Base-by-base conservation (phyloP, 1,284 basidiomycete species). In the Ceratobasidium sp. region DNA sequence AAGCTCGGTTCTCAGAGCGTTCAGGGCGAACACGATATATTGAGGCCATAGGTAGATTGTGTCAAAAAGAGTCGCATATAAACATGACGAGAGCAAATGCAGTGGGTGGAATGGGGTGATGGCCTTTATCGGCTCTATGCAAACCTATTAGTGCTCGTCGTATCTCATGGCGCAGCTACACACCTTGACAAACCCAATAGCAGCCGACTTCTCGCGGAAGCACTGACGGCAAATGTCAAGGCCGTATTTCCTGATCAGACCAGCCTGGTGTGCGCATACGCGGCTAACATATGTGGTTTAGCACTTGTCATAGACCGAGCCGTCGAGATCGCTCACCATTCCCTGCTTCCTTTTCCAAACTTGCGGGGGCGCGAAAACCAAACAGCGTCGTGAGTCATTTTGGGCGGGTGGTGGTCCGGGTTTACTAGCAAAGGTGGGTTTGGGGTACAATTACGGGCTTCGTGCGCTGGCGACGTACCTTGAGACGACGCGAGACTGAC, bases 171-270 rank as follows among this genome's bases (percentile, higher is more conserved):
- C 49, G 54, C 21, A 60, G 12, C 25, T 16, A 78, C 86, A 77
- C 78, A 95, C 94, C 92, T 97, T 97, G 81, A 87, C 84, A 87
- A 97, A 97, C 76, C 95, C 95, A 80, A 97, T 96, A 77, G 91
- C 91, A 78, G 89, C 87, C 75, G 93, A 87, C 85, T 95, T 95
- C 86, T 97, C 95, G 79, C 95, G 92, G 92, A 97, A 97, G 85
- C 95, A 97, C 84, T 97, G 95, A 83, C 95, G 92, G 86, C 95
- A 97, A 79, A 96, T 91, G 85, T 96, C 93, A 79, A 97, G 88
- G 74, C 94, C 94, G 84, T 94, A 94, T 83, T 93, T 93, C 82
- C 91, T 92, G 84, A 98, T 94, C 81, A 97, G 88, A 91, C 95
- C 95, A 79, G 94, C 95, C 83, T 93, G 92, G 84, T 98, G 95